phyloP scores from a whole-genome alignment of 441 rosid genomes.

The Erodium texanum region DNA sequence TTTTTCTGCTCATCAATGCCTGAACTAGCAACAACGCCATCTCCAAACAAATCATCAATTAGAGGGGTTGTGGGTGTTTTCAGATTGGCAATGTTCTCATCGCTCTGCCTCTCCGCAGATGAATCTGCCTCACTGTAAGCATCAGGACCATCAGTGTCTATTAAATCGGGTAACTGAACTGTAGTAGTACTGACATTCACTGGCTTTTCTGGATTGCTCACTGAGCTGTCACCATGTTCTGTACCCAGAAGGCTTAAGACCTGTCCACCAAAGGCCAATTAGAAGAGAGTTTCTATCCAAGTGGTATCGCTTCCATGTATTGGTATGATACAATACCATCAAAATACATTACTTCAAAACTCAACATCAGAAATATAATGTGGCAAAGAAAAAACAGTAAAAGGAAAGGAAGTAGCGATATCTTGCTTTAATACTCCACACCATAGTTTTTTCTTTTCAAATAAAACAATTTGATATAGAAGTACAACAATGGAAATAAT shows the following conservation, averaged over 20 bases:
- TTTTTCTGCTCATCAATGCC: constrained; percentile 37
- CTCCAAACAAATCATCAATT: constrained; percentile 71
- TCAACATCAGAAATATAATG: neutral
- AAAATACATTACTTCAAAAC: neutral
- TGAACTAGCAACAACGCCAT: constrained; percentile 25
- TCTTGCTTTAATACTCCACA: neutral
- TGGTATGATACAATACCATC: neutral
- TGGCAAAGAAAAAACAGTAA: neutral
- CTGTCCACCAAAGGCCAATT: constrained; percentile 34
- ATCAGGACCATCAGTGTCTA: constrained; percentile 65
- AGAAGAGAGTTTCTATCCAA: constrained; percentile 9
- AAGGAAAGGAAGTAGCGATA: neutral
- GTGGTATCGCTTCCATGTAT: neutral
- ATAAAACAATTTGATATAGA: neutral
- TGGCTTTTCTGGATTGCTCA: constrained; percentile 37
- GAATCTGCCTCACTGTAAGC: constrained; percentile 38
- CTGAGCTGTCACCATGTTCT: constrained; percentile 31
- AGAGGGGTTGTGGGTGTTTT: constrained; percentile 35
- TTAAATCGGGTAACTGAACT: constrained; percentile 71
- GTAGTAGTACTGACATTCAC: constrained; percentile 32
- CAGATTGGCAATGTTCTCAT: constrained; percentile 28
- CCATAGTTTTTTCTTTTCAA: neutral
- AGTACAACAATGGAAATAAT: neutral
- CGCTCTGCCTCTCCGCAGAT: constrained; percentile 32
- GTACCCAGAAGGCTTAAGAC: constrained; percentile 67